These are phyloP conservation scores for Maudiozyma saulgeensis DNA, from an alignment of 805 yeast species.

Conservation along the genomic window DNA sequence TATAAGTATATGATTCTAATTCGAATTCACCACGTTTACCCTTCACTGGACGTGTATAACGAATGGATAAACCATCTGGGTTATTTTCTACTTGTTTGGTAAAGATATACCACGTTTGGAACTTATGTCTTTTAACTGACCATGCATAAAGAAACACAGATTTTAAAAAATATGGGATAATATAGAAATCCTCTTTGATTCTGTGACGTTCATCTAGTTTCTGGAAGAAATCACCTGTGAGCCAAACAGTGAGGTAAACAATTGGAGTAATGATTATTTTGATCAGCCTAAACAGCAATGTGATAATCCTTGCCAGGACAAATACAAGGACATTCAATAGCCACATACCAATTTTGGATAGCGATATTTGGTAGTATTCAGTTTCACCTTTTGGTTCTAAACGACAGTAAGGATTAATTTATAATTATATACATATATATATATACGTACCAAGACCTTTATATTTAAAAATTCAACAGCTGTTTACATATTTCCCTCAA, in stretches of 20 bases:
- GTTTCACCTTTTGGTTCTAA: background rate
- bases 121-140: constrained; percentile 19
- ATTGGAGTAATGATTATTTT: constrained; percentile 13
- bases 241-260: constrained; percentile 3
- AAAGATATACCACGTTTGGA: constrained; percentile 63
- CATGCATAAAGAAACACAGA: constrained; percentile 34
- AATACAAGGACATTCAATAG: constrained; percentile 6
- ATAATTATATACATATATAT: no score
- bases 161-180: constrained; percentile 37
- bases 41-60: constrained; percentile 38
- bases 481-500: no score
- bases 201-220: constrained; percentile 27
- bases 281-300: constrained; percentile 9
- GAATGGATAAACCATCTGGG: constrained; percentile 49
- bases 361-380: background rate
- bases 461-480: background rate
- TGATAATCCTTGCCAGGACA: constrained; percentile 10
- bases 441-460: background rate
- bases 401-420: no score
- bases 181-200: constrained; percentile 42
- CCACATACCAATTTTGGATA: background rate
- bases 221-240: constrained; percentile 10
- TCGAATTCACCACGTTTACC: constrained; percentile 47
- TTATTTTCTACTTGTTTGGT: constrained; percentile 43
- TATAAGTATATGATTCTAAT: constrained; percentile 57